These are phyloP conservation scores for Sarcodon aspratus DNA, from an alignment of 768 basidiomycete species.

Conservation along the genomic window DNA sequence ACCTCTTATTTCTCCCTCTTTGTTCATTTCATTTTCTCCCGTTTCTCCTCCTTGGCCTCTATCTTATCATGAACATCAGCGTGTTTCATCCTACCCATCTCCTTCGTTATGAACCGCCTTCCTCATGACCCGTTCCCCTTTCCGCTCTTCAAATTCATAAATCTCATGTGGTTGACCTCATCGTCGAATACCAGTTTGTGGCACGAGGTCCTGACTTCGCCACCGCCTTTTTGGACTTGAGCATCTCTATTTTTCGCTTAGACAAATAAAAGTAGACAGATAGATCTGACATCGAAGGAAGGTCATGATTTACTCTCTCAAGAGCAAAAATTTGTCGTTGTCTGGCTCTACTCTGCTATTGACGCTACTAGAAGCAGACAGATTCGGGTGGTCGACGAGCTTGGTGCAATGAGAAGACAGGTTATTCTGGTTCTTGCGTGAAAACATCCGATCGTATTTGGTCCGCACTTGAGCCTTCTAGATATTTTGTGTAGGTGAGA, in stretches of 20 bases:
- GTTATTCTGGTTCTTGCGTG: constrained; percentile 88
- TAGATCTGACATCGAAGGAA: constrained; percentile 25
- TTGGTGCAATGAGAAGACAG: constrained; percentile 85
- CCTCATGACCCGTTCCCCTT: constrained; percentile 47
- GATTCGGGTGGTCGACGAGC: constrained; percentile 53
- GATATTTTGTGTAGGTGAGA: neutral
- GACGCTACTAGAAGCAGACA: constrained; percentile 8
- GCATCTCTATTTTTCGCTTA: constrained; percentile 75
- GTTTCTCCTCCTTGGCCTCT: constrained; percentile 77
- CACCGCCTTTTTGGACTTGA: constrained; percentile 61
- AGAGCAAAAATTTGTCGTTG: constrained; percentile 88
- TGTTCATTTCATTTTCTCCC: constrained; percentile 87
- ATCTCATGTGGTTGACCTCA: constrained; percentile 64
- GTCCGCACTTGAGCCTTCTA: constrained; percentile 52
- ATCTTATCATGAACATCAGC: constrained; percentile 70
- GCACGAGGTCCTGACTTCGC: constrained; percentile 42
- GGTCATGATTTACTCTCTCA: constrained; percentile 81
- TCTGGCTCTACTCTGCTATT: constrained; percentile 27
- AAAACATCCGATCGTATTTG: constrained; percentile 98
- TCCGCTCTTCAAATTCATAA: constrained; percentile 72
- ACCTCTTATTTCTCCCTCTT: constrained; percentile 41
- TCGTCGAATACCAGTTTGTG: constrained; percentile 88
- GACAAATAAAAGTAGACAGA: constrained; percentile 42
- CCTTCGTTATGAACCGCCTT: constrained; percentile 53
- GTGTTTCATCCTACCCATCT: constrained; percentile 58